Conservation (phyloP, 805 yeast species). For the Wickerhamomyces bovis region DNA sequence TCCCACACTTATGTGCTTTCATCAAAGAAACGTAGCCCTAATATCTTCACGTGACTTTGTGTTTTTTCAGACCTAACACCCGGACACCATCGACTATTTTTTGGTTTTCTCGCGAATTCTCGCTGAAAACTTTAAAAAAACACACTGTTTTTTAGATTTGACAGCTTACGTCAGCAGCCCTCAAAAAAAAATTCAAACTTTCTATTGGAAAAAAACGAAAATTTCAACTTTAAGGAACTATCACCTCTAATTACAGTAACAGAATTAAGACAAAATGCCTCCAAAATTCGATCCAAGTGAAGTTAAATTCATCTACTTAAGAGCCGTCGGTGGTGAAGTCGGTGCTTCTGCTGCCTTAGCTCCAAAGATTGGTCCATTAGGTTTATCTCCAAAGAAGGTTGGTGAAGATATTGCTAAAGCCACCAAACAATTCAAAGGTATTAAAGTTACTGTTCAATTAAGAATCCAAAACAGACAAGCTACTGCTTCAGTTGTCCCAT, state of each 20-base stretch:
- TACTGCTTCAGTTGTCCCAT: conserved; percentile 96
- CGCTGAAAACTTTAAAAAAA: not conserved
- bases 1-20: not conserved
- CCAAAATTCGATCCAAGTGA: conserved; percentile 98
- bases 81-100: not conserved
- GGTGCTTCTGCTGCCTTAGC: conserved; percentile 99
- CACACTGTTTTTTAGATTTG: not conserved
- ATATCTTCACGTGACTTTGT: not conserved
- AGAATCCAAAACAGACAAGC: conserved; percentile 99
- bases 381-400: conserved; percentile 99
- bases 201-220: not conserved
- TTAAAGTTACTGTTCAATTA: conserved; percentile 97
- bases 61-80: too few relatives aligned
- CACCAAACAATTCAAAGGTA: conserved; percentile 98
- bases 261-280: conserved; percentile 55
- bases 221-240: not conserved
- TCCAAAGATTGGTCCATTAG: conserved; percentile 99
- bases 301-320: conserved; percentile 96
- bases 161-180: not conserved
- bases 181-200: not conserved
- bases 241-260: not conserved
- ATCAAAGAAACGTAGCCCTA: not conserved
- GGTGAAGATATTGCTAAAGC: conserved; percentile 99
- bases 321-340: conserved; percentile 99
- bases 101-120: not conserved